phyloP scores from a whole-genome alignment of 108 stramenopile genomes.

The Nitzschia sp. region DNA sequence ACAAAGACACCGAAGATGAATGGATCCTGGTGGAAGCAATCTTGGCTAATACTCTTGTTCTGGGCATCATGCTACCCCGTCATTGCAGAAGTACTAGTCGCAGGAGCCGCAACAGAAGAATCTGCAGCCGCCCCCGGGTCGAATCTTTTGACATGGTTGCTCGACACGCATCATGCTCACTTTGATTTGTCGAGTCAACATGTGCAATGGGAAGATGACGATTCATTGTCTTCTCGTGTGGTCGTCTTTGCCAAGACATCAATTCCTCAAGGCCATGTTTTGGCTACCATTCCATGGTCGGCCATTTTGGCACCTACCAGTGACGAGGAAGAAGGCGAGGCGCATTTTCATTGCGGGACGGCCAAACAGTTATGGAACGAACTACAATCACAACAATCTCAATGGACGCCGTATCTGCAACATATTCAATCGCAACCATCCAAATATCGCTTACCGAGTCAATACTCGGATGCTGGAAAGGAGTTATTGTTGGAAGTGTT shows the following conservation, averaged over 20 bases:
- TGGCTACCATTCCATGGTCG: conserved; percentile 33
- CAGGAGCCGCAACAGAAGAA: too few relatives aligned
- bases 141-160: too few relatives aligned
- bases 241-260: neutral
- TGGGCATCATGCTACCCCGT: too few relatives aligned
- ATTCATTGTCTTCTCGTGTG: too few relatives aligned
- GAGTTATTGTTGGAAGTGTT: neutral
- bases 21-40: too few relatives aligned
- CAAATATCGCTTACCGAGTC: neutral
- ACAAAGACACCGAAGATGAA: too few relatives aligned
- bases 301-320: neutral
- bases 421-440: neutral
- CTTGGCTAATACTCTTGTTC: too few relatives aligned
- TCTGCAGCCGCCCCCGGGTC: too few relatives aligned
- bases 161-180: too few relatives aligned
- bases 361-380: neutral
- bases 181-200: too few relatives aligned
- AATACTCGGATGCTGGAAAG: neutral
- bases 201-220: too few relatives aligned
- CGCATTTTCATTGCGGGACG: conserved; percentile 1
- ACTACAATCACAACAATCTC: neutral
- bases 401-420: neutral
- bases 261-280: conserved; percentile 1
- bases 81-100: too few relatives aligned
- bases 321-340: conserved; percentile 6